A percentile compares a stretch with the other conserved stretches of the same genome.
These are phyloP conservation scores for Candida orba DNA, from an alignment of 805 yeast species.

Conservation along the genomic window DNA sequence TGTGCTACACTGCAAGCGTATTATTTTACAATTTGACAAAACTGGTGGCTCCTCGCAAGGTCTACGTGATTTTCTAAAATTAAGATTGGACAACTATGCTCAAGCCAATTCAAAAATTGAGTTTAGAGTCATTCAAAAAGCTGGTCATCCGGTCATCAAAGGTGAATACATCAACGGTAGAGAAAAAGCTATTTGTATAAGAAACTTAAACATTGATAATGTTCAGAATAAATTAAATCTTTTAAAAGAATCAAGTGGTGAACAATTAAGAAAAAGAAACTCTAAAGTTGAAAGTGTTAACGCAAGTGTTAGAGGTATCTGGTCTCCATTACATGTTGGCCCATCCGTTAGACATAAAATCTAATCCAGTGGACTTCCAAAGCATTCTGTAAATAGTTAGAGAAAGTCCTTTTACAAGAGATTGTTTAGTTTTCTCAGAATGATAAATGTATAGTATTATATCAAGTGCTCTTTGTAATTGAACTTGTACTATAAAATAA, in stretches of 20 bases:
- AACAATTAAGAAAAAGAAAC: slow-evolving; percentile 47
- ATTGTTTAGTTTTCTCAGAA: too few relatives aligned
- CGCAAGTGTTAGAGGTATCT: slow-evolving; percentile 85
- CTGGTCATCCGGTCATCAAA: slow-evolving; percentile 76
- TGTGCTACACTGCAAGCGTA: slow-evolving; percentile 65
- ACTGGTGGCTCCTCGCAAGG: slow-evolving; percentile 95
- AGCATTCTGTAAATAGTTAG: slow-evolving; percentile 1
- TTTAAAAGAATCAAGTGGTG: slow-evolving; percentile 65
- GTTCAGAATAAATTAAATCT: slow-evolving; percentile 60
- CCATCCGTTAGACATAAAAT: slow-evolving; percentile 39
- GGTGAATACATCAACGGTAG: slow-evolving; percentile 47
- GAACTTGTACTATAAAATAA: too few relatives aligned
- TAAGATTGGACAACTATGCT: slow-evolving; percentile 50
- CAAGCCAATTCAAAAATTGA: slow-evolving; percentile 55
- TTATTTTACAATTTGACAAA: slow-evolving; percentile 79
- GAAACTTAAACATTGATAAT: slow-evolving; percentile 57
- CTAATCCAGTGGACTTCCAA: neutral
- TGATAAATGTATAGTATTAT: neutral
- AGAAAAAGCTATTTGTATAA: slow-evolving; percentile 63
- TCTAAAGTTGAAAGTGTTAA: slow-evolving; percentile 78
- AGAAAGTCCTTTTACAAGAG: too few relatives aligned
- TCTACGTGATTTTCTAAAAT: slow-evolving; percentile 58
- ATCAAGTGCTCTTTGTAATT: too few relatives aligned
- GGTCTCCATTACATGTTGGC: slow-evolving; percentile 91
- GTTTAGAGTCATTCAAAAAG: slow-evolving; percentile 58